These are phyloP conservation scores for Leccinum fibrillosum DNA, from an alignment of 768 basidiomycete genomes.

Conservation along the genomic window DNA sequence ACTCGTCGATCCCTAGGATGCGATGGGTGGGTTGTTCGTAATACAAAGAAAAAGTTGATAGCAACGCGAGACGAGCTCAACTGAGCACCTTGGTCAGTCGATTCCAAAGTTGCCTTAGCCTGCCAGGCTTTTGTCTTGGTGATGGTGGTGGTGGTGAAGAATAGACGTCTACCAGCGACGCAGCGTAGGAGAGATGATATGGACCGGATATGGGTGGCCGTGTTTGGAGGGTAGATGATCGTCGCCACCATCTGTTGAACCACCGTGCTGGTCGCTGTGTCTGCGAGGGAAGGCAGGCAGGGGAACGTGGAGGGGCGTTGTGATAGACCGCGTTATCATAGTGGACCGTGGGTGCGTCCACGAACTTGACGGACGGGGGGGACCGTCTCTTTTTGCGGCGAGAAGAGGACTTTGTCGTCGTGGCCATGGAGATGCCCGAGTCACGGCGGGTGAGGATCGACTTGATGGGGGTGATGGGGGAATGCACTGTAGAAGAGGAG, in stretches of 20 bases:
- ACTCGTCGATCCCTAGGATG: neutral
- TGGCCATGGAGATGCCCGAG: constrained; percentile 45
- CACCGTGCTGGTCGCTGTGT: constrained; percentile 12
- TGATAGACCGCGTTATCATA: constrained; percentile 30
- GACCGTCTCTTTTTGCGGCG: constrained; percentile 31
- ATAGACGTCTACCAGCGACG: constrained; percentile 31
- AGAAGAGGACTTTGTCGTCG: constrained; percentile 22
- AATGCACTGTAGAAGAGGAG: constrained; percentile 30
- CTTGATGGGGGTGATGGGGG: constrained; percentile 34
- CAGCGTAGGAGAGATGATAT: constrained; percentile 27
- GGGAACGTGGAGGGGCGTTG: constrained; percentile 11
- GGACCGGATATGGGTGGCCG: constrained; percentile 32
- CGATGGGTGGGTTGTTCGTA: neutral
- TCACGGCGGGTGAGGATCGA: constrained; percentile 57
- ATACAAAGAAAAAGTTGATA: neutral
- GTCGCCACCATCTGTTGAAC: constrained; percentile 31
- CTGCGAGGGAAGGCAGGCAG: constrained; percentile 13
- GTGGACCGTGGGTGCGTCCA: constrained; percentile 60
- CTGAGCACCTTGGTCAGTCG: constrained; percentile 18
- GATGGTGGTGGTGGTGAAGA: constrained; percentile 3
- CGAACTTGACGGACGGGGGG: constrained; percentile 62
- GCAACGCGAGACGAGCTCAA: constrained; percentile 10
- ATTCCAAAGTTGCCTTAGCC: constrained; percentile 28
- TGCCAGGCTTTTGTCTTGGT: constrained; percentile 20
- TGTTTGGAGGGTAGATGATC: constrained; percentile 12